Evolutionary conservation across 768 basidiomycete genomes (phyloP).

Genomic region (Termitomyces sp.): DNA sequence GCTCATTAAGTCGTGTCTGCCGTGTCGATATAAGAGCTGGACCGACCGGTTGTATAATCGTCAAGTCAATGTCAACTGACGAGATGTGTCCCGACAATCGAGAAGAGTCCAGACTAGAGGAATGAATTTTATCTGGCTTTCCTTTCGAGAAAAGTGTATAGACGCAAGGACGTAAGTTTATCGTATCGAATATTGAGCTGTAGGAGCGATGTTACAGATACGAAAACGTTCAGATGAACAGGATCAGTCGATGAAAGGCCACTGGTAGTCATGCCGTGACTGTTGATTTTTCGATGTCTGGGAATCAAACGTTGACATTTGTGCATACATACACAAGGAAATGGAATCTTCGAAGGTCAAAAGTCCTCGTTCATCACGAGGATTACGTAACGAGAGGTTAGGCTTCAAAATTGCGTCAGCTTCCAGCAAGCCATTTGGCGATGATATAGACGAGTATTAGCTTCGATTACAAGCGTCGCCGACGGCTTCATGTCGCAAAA

Average conservation of each 20-base stretch:
- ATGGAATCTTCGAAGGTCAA: too few species aligned
- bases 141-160: background rate
- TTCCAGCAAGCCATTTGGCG: background rate
- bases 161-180: background rate
- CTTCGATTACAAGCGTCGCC: background rate
- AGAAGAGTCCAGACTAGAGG: background rate
- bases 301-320: too few species aligned
- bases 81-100: background rate
- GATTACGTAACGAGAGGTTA: background rate
- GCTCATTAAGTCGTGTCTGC: background rate
- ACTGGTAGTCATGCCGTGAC: background rate
- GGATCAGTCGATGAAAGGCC: background rate
- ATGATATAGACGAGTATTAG: background rate
- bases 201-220: background rate
- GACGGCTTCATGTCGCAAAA: slow-evolving; percentile 16
- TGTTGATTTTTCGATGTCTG: background rate
- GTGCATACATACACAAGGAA: too few species aligned
- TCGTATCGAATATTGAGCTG: background rate
- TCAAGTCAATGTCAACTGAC: background rate
- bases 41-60: too few species aligned
- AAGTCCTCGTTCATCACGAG: background rate
- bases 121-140: too few species aligned
- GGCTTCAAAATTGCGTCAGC: background rate
- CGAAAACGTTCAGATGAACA: background rate
- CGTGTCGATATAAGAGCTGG: background rate